Evolutionary conservation across 2,329 filamentous ascomycete species (phyloP), one percentile per base, ranked within the genome.

Genomic region (Juglanconis juglandina): DNA sequence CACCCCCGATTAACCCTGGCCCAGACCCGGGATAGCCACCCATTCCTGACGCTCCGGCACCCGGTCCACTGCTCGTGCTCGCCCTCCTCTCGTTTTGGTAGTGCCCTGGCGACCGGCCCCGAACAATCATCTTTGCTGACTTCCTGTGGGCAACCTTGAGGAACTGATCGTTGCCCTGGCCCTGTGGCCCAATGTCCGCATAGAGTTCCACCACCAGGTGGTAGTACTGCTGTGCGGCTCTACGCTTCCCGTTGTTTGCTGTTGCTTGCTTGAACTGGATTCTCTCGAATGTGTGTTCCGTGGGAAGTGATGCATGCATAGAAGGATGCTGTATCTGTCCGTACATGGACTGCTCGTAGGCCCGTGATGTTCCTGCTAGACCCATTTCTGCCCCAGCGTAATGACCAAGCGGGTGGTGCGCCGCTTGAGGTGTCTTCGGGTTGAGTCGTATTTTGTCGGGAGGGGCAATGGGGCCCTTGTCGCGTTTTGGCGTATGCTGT

Each of bases 261-360:
- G 92, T 96, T 1, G 93, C 92, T 65, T 91, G 91, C 73, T 96
- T 96, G 82, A 96, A 97, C 68, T 96, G 92, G 55, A 96, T 95
- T 10, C 93, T 87, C 71, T 96, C 92, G 70, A 96, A 97, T 0
- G 81, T 85, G 64, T 86, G 81, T 66, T 86, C 83, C 6, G 77
- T 81, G 5, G 80, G 77, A 14, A 76, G 75, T 0, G 74, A 70
- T 52, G 71, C 68, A 48, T 63, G 61, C 14, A 61, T 59, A 14
- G 61, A 57, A 24, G 58, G 24, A 41, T 62, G 61, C 61, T 75
- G 72, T 52, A 65, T 56, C 65, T 77, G 74, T 39, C 72, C 69
- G 67, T 79, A 77, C 61, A 61, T 32, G 35, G 55, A 53, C 37
- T 79, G 78, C 1, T 80, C 74, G 65, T 81, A 84, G 41, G 59